Conservation (phyloP, 208 protist species). For the Leishmania arabica region DNA sequence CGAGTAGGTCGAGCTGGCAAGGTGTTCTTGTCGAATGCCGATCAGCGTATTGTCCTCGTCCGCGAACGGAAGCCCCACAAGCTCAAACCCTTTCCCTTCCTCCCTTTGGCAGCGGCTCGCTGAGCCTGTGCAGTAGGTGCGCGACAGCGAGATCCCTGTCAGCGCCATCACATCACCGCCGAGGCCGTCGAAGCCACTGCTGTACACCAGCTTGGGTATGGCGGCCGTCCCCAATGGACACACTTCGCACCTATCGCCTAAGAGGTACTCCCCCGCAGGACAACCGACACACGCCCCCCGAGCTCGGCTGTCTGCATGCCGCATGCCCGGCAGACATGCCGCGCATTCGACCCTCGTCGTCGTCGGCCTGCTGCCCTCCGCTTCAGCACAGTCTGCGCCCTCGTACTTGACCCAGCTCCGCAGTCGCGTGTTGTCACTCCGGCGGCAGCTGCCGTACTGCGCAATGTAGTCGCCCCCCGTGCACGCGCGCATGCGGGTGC, state of each 20-base stretch:
- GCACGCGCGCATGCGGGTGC: neutral
- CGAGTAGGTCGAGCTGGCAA: neutral
- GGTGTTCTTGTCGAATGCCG: slow-evolving; percentile 8
- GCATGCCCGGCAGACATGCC: slow-evolving; percentile 16
- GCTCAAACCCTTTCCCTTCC: neutral
- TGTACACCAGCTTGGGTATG: neutral
- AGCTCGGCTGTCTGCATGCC: neutral
- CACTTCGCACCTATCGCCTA: neutral
- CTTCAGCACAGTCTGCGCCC: neutral
- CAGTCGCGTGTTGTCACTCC: slow-evolving; percentile 2
- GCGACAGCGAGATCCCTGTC: neutral
- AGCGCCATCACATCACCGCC: neutral
- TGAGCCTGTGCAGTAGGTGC: neutral
- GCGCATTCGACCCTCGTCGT: slow-evolving; percentile 3
- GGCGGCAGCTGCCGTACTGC: neutral
- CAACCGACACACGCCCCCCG: neutral
- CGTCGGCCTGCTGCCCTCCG: neutral
- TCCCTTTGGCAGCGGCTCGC: neutral
- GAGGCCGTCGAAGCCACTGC: slow-evolving; percentile 10
- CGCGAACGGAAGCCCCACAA: slow-evolving; percentile 1
- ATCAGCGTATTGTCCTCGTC: neutral
- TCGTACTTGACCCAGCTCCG: slow-evolving; percentile 7
- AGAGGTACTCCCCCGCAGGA: neutral
- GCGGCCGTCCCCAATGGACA: slow-evolving; percentile 13
- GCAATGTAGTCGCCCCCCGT: slow-evolving; percentile 3